Percentiles rank a stretch among this genome's conserved stretches.
phyloP scores from a whole-genome alignment of 2,329 filamentous ascomycete genomes.

The Pseudogymnoascus pannorum region DNA sequence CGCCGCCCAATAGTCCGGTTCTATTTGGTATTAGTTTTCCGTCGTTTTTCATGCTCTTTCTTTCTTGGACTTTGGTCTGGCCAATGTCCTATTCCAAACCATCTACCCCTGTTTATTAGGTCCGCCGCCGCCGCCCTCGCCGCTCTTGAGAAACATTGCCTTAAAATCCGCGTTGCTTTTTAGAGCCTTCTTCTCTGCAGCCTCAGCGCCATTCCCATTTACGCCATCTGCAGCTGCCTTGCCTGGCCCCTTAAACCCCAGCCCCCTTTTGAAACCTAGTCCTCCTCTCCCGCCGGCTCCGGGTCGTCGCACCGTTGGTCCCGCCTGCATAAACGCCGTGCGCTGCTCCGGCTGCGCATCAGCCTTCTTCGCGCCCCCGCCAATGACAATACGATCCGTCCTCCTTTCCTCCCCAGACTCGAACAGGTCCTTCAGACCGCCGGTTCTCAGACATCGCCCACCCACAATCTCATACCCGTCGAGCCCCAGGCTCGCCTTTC shows the following conservation, averaged over 20 bases:
- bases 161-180: constrained; percentile 54
- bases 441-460: constrained; percentile 47
- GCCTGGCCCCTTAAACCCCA: constrained; percentile 23
- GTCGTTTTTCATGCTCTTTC: constrained; percentile 6
- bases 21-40: constrained; percentile 6
- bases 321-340: constrained; percentile 22
- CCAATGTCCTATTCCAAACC: neutral
- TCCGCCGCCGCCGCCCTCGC: neutral
- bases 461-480: constrained; percentile 47
- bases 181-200: constrained; percentile 23
- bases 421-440: constrained; percentile 48
- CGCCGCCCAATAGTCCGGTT: constrained; percentile 6
- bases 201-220: constrained; percentile 19
- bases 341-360: constrained; percentile 33
- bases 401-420: constrained; percentile 40
- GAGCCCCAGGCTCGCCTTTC: constrained; percentile 58
- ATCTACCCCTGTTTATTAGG: neutral
- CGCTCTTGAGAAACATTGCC: constrained; percentile 29
- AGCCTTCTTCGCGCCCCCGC: constrained; percentile 27
- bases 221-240: constrained; percentile 11
- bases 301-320: constrained; percentile 28
- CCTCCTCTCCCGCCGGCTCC: constrained; percentile 31
- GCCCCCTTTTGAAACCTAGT: constrained; percentile 29
- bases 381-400: constrained; percentile 34
- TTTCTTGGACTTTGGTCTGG: neutral